Evolutionary conservation across 305 asterid genomes (phyloP), one percentile per base, ranked within the genome.

Genomic region (Solanum aculeatissimum): DNA sequence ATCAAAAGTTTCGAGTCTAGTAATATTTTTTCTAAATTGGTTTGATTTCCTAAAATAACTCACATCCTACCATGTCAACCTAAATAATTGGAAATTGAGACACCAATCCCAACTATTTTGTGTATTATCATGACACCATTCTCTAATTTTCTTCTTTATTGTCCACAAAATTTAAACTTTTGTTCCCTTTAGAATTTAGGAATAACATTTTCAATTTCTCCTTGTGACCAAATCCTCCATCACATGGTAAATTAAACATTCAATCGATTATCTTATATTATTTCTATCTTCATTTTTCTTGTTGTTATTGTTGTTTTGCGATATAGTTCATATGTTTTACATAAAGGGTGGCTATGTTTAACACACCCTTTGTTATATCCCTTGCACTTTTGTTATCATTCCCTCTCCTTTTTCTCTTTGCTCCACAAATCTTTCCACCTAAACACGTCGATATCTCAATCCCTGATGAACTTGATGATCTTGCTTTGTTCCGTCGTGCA

Each of bases 391-490:
- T 94, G 14, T 89, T 93, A 5, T 90, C 95, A 2, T 87, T 90
- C 29, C 97, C 94, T 14, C 75, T 89, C 13, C 89, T 93, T 82
- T 91, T 93, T 89, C 86, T 91, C n/a, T 83, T 91, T n/a, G 92
- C 84, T 6, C 98, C 96, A 0, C 87, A 88, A 0, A 29, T 93
- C 71, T 92, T 94, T n/a, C 92, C 96, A 2, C 91, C 90, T 0
- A 89, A 85, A 35, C 92, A 88, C 85, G 35, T 84, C 43, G 80
- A 84, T 13, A 91, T 91, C 88, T 60, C 94, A 25, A 88, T 90
- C 60, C 90, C 91, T 68, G 97, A 92, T 82, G 95, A 94, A 90
- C 93, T 94, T 81, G 93, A 91, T 85, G 98, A 94, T 80, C 90
- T 94, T 86, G 85, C 96, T 29, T 92, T 94, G 63, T 91, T 93